Evolutionary conservation across 2,329 filamentous ascomycete species (phyloP).

Genomic region (Aspergillus transmontanensis): DNA sequence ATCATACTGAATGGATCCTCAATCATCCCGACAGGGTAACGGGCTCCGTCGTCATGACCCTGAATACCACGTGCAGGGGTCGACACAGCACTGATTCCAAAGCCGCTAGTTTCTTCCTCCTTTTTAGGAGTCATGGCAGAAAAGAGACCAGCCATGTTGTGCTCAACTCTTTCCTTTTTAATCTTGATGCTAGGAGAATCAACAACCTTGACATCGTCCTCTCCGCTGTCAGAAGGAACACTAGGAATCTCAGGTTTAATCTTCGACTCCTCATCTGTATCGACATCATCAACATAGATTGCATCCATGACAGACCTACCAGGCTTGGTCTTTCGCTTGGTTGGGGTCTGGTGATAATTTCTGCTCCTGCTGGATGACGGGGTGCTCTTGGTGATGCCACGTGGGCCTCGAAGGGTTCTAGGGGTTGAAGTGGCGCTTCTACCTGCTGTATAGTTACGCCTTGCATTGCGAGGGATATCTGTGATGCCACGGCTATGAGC

Average conservation of each 20-base stretch:
- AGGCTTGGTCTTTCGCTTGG: neutral
- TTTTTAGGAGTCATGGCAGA: neutral
- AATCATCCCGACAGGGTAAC: neutral
- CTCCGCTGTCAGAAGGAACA: neutral
- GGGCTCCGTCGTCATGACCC: neutral
- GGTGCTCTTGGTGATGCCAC: constrained; percentile 19
- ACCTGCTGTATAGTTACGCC: constrained; percentile 7
- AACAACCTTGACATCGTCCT: neutral
- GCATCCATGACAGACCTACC: constrained; percentile 14
- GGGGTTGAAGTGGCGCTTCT: constrained; percentile 8
- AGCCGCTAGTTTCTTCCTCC: neutral
- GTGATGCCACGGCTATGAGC: constrained; percentile 17
- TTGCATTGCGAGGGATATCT: constrained; percentile 10
- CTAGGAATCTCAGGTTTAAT: constrained; percentile 9
- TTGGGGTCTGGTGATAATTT: neutral
- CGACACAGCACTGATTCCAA: no score
- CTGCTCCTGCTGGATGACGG: constrained; percentile 7
- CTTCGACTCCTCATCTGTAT: constrained; percentile 8
- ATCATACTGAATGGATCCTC: constrained; percentile 3
- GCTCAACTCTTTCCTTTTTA: neutral
- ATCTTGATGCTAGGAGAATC: neutral
- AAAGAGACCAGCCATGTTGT: neutral
- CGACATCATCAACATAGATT: constrained; percentile 18
- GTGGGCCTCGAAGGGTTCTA: constrained; percentile 20
- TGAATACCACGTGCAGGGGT: neutral